Evolutionary conservation across 208 protist genomes (phyloP), one percentile per base, ranked within the genome.

Genomic region (Acanthamoeba castellanii): DNA sequence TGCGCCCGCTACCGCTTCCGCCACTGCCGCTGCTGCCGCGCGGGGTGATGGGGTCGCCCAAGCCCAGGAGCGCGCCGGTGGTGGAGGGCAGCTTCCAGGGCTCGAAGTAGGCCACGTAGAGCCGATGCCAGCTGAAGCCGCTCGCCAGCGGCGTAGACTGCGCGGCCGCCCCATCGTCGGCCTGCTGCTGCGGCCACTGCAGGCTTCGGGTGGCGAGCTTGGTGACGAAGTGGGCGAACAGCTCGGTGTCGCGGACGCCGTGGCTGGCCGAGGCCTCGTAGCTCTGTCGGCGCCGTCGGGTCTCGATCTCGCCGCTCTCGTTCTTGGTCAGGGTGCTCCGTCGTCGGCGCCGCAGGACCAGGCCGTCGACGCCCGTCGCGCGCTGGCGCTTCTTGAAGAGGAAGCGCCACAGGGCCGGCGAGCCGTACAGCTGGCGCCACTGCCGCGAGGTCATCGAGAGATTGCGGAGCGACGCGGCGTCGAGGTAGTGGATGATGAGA

Each of bases 331-430:
- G 45, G 11, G 81, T 88, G 81, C 81, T 88, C 11, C 81, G 81
- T 3, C 81, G 81, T 20, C 81, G 81, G n/a, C 81, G 81, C 14
- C 81, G 13, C 9, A 88, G 50, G 13, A 88, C 47, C 50, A 42
- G 6, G 18, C n/a, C 50, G 0, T 88, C 81, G 9, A 14, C 81
- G 20, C n/a, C 81, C 13, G 47, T 25, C 27, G 81, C 81, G 20
- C 50, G 81, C 81, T 88, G 81, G 42, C 81, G 81, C 52, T 88
- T 88, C 18, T 88, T 88, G 81, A 88, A 88, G 81, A 88, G 81
- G 81, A 88, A 88, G 81, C 81, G 81, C 81, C 81, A 88, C 81
- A 88, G 52, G 50, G 81, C 42, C 27, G 45, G 81, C 50, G 81
- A 88, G 32, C 50, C 14, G 50, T 88, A 88, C 50, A 88, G 30